phyloP scores from a whole-genome alignment of 2,329 filamentous ascomycete species.

The Lasiodiplodia citricola region DNA sequence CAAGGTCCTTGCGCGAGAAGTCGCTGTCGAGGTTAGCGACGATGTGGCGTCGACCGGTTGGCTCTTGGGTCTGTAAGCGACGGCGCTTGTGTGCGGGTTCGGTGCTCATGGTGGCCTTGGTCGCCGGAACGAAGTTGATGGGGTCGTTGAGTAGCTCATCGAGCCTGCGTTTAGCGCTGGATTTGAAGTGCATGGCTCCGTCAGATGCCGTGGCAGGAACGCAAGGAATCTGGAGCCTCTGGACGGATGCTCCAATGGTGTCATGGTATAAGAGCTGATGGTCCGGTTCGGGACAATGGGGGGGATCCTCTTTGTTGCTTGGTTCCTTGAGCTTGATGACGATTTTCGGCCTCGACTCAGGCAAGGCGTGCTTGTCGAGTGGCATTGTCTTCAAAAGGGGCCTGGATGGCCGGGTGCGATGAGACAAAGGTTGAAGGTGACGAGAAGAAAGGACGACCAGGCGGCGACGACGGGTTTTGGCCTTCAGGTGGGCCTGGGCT shows the following conservation, averaged over 20 bases:
- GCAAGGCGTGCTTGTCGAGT: background rate
- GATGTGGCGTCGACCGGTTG: background rate
- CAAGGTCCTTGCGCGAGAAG: slow-evolving; percentile 8
- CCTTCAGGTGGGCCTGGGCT: background rate
- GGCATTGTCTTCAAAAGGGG: background rate
- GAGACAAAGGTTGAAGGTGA: background rate
- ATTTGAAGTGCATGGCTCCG: background rate
- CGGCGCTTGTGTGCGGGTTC: slow-evolving; percentile 5
- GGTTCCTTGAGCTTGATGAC: background rate
- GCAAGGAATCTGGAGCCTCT: background rate
- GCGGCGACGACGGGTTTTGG: slow-evolving; percentile 12
- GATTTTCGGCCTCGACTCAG: background rate
- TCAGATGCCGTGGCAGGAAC: background rate
- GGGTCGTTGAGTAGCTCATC: background rate
- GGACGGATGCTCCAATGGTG: background rate
- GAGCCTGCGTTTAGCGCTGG: slow-evolving; percentile 12
- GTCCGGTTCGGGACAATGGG: background rate
- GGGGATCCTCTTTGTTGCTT: background rate
- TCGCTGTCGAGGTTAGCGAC: background rate
- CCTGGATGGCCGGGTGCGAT: background rate
- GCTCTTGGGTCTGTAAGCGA: background rate
- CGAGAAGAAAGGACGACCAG: slow-evolving; percentile 16
- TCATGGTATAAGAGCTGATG: background rate
- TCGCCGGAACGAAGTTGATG: slow-evolving; percentile 5
- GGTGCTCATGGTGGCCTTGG: slow-evolving; percentile 4